These are phyloP conservation scores for Globisporangium middletonii DNA, from an alignment of 352 stramenopile species.

Conservation along the genomic window DNA sequence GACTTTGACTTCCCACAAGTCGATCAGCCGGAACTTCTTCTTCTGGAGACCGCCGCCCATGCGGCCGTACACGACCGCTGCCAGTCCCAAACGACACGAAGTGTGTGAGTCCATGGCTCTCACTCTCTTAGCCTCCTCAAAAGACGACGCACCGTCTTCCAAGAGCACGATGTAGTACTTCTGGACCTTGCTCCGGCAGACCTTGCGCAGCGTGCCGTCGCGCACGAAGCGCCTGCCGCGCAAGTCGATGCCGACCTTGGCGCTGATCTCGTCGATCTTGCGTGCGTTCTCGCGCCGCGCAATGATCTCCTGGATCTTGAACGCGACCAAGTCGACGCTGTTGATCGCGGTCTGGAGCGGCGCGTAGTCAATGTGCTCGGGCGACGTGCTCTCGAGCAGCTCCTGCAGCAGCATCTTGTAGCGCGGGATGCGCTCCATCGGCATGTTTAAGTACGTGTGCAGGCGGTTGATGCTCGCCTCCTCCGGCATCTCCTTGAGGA, in stretches of 20 bases:
- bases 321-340: conserved; percentile 67
- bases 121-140: background rate
- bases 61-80: conserved; percentile 71
- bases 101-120: background rate
- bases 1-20: conserved; percentile 74
- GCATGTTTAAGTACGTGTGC: conserved; percentile 81
- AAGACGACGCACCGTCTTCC: conserved; percentile 53
- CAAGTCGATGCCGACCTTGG: conserved; percentile 66
- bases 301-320: conserved; percentile 80
- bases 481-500: conserved; percentile 64
- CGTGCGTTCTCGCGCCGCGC: conserved; percentile 57
- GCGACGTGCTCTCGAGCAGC: conserved; percentile 55
- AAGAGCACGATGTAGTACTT: conserved; percentile 83
- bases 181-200: conserved; percentile 79
- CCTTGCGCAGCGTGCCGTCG: conserved; percentile 79
- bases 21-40: conserved; percentile 80
- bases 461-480: conserved; percentile 59
- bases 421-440: conserved; percentile 78
- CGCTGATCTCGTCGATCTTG: conserved; percentile 53
- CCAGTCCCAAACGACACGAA: background rate
- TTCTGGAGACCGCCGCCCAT: conserved; percentile 52
- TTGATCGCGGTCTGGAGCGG: conserved; percentile 67
- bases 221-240: conserved; percentile 57
- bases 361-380: conserved; percentile 66
- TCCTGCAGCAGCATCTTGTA: conserved; percentile 84